Base-by-base conservation (phyloP, 371 early-diverging fungal species). In the Rhizomucor miehei region DNA sequence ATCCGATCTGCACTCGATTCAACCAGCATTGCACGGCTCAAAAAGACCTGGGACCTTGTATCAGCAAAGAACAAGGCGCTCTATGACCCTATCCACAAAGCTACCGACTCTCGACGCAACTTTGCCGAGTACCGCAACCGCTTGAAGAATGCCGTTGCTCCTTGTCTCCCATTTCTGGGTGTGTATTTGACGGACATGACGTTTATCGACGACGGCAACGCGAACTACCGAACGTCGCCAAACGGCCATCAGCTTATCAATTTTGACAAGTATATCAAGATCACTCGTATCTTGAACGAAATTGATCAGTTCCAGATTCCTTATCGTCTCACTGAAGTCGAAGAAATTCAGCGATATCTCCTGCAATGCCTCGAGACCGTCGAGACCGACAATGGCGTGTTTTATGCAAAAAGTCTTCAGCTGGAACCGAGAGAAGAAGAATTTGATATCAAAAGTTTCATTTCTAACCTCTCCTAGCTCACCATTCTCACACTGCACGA, bases 121-220 rank as follows among this genome's bases (percentile, higher is more conserved):
- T 94, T 85, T 65, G 76, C 85, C 1, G 85, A 82, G 34, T 94
- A 92, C 63, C 77, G 94, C n/a, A 67, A 69, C 9, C 58, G 77
- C 5, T 52, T 95, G 39, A 82, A 82, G 40, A 70, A 70, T 6
- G 69, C 84, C 1, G 56, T 77, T 6, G 85, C 89, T 3, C 94
- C 93, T 1, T 86, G 88, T 38, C 63, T 93, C 6, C 94, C 93
- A 0, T 93, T 91, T 53, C 62, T 93, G 21, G 94, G 93, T 19
- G 67, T 92, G n/a, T 93, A 87, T 52, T 73, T 95, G 23, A 91
- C 92, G 4, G 94, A 95, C 57, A 69, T 95, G 63, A 92, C 91
- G 0, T 92, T 92, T 65, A 87, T 89, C 34, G 89, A 76, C 21
- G 75, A 76, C 44, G 73, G 75, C 41, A 78, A 78, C 45, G 41